Evolutionary conservation across 176 grass and related monocot species (phyloP), one percentile per base, ranked within the genome.

Genomic region (Phoenix roebelenii): DNA sequence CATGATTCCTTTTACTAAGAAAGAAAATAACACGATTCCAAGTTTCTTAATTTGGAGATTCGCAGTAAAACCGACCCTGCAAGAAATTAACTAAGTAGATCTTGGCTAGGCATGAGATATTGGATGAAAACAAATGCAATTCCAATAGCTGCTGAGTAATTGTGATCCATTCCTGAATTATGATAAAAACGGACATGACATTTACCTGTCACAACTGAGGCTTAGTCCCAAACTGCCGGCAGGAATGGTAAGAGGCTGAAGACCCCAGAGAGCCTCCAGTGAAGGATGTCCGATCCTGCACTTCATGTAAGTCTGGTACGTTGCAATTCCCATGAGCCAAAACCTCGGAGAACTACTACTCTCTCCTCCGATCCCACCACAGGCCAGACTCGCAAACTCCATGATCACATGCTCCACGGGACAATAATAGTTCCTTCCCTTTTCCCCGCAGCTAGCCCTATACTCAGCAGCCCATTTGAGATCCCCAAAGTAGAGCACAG

Each of bases 131-230:
- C 0, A 56, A 10, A 56, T 22, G 22, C 12, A 23, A 20, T 23
- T 20, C 29, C 19, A 22, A 18, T 63, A 54, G 7, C 10, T 54
- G 39, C 16, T 55, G 30, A 32, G 50, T 39, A 74, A 18, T 23
- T 39, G 22, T 35, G 12, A 25, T 63, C 49, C 51, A 39, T 63
- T 29, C 4, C 49, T 4, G 22, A 48, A 49, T 52, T 20, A 29
- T 20, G 20, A 61, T 28, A 14, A 65, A n/a, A 29, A 23, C 23
- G 52, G 24, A 24, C 7, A 16, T 35, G 29, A 59, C 20, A 24
- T 35, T 74, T 90, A 96, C 91, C 91, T 87, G 74, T 85, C 83
- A 64, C 78, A 85, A 52, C 73, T 87, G 69, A 96, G 86, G 58
- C 83, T 90, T 22, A 96, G 70, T 23, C 77, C 77, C 62, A 90